Percentiles rank a stretch among this genome's conserved stretches.
phyloP scores from a whole-genome alignment of 805 yeast species.

The Wickerhamiella dianesei region DNA sequence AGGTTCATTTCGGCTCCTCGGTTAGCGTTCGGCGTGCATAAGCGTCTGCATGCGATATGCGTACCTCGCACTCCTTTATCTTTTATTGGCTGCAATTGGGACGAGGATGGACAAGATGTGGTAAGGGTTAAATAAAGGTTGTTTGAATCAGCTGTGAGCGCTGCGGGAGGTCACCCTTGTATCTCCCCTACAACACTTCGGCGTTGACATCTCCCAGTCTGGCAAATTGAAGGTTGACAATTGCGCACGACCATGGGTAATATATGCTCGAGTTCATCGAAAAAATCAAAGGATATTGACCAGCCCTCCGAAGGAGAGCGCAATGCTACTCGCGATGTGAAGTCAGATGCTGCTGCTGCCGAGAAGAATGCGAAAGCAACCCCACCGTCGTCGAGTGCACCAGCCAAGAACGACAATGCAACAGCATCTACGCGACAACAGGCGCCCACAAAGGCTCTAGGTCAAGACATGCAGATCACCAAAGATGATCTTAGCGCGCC shows the following conservation, averaged over 20 bases:
- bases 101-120: not conserved
- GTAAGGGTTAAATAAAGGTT: not conserved
- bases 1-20: not conserved
- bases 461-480: constrained; percentile 1
- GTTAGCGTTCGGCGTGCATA: too few species aligned
- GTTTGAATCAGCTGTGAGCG: not conserved
- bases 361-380: not conserved
- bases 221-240: not conserved
- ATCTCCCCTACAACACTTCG: not conserved
- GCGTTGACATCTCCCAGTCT: not conserved
- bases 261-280: not conserved
- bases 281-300: not conserved
- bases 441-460: not conserved
- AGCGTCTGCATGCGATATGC: too few species aligned
- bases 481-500: not conserved
- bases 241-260: not conserved
- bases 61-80: not conserved
- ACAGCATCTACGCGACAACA: not conserved
- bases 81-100: not conserved
- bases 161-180: not conserved
- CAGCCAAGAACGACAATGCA: not conserved
- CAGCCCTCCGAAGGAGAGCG: not conserved
- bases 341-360: not conserved
- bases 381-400: not conserved
- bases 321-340: not conserved